Base-by-base conservation (phyloP, 108 stramenopile species). In the Aureococcus anophagefferens region DNA sequence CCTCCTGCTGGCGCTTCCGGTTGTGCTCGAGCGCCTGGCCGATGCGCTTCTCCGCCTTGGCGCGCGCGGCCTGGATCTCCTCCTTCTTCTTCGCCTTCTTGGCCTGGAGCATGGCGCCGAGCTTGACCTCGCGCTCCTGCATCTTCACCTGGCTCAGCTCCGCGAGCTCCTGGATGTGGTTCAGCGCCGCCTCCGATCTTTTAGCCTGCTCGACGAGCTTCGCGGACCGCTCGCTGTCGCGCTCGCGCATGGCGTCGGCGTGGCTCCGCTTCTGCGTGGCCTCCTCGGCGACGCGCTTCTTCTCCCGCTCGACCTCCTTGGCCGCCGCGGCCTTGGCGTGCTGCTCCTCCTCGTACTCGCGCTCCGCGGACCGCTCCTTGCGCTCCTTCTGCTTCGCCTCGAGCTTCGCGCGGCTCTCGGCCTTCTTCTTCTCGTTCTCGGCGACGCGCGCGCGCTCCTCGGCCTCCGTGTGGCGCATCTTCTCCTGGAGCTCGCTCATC, bases 351-450 rank as follows among this genome's bases (percentile, higher is more conserved):
- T 32, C 63, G 62, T 71, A 3, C 21, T 44, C 36, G 68, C 40
- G 68, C 40, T 4, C 68, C 31, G 65, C 65, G 14, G 5, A 4
- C 31, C 9, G 17, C 63, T 64, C 17, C 30, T 64, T 32, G 31
- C 14, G 45, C 62, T 70, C 69, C 32, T 35, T 4, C 59, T 70
- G 32, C 69, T 36, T 59, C 59, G 32, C 62, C 62, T 29, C 63
- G 63, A 64, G 14, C 29, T 64, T 9, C 31, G 63, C 14, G 63
- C 5, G 63, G 31, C 9, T 18, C 4, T 64, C 4, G 7, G 21
- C 70, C 35, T 36, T 13, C 16, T 30, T 34, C 70, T 71, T 64
- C 32, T 37, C 35, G 70, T 71, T 62, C 70, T 71, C 63, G 34
- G 15, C 63, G 46, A 35, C 35, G 32, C 70, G 32, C 44, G 11